A percentile compares a stretch with the other conserved stretches of the same genome.
Evolutionary conservation across 805 yeast species (phyloP).

Genomic region (Yarrowia sp.): DNA sequence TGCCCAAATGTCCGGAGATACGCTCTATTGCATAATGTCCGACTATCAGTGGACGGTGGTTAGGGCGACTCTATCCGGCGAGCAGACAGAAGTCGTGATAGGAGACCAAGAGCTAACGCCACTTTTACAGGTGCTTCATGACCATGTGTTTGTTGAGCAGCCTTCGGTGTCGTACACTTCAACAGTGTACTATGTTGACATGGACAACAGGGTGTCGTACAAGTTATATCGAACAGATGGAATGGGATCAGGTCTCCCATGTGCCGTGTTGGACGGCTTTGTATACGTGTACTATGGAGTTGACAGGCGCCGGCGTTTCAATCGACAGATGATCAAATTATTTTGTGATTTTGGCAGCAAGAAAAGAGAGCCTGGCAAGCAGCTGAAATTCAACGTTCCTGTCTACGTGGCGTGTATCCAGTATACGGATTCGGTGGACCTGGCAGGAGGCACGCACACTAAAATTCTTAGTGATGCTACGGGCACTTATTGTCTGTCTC

Average conservation of each 20-base stretch:
- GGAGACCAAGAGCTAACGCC: conserved; percentile 13
- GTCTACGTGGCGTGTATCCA: conserved; percentile 8
- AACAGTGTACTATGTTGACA: conserved; percentile 5
- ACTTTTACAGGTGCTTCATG: not conserved
- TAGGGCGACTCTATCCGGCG: not conserved
- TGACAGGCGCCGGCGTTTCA: not conserved
- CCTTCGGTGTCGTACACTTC: conserved; percentile 7
- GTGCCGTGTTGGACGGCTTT: conserved; percentile 13
- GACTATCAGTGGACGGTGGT: conserved; percentile 6
- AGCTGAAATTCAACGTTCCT: not conserved
- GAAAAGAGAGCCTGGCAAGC: not conserved
- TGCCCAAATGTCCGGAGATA: conserved; percentile 8
- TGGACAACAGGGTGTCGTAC: not conserved
- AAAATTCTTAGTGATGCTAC: not conserved
- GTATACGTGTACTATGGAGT: conserved; percentile 14
- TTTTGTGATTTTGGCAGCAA: conserved; percentile 21
- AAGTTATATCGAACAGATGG: conserved; percentile 8
- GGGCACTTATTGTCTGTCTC: not conserved
- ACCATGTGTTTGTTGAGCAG: conserved; percentile 8
- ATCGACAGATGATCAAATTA: conserved; percentile 10
- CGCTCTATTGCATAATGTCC: conserved; percentile 7
- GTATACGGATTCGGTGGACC: conserved; percentile 9
- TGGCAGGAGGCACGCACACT: conserved; percentile 21
- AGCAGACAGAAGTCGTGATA: not conserved
- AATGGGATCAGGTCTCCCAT: conserved; percentile 6